These are phyloP conservation scores for Vachellia pachyceras DNA, from an alignment of 306 rosid species.

Conservation along the genomic window DNA sequence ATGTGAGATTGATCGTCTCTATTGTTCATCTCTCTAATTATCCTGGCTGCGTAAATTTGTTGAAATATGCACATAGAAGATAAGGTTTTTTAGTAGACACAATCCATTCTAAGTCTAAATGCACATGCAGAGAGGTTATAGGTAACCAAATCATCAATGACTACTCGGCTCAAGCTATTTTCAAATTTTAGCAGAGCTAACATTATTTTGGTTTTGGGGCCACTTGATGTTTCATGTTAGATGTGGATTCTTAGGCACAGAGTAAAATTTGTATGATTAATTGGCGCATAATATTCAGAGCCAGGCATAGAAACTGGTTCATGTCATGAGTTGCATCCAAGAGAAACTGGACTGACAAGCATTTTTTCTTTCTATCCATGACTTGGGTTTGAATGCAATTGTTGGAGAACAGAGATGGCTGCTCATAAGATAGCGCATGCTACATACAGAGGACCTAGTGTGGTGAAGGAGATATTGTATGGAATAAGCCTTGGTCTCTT, in stretches of 20 bases:
- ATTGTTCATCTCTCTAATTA: not conserved
- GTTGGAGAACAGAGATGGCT: constrained; percentile 19
- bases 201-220: not conserved
- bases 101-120: not conserved
- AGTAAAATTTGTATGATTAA: not conserved
- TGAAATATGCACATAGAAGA: not conserved
- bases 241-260: not conserved
- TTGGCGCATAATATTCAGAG: not conserved
- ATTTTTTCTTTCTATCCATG: not conserved
- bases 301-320: not conserved
- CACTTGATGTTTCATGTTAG: not conserved
- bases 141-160: not conserved
- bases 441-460: constrained; percentile 39
- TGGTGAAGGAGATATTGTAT: constrained; percentile 42
- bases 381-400: not conserved
- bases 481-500: constrained; percentile 33
- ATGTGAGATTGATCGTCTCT: not conserved
- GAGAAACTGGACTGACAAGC: not conserved
- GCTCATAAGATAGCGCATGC: constrained; percentile 25
- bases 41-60: not conserved
- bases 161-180: not conserved
- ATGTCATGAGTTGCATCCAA: not conserved
- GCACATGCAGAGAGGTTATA: not conserved
- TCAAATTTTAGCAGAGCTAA: not conserved
- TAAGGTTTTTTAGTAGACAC: not conserved